Percentiles rank a stretch among this genome's conserved stretches.
These are phyloP conservation scores for Phytophthora cactorum DNA, from an alignment of 352 stramenopile species.

Conservation along the genomic window DNA sequence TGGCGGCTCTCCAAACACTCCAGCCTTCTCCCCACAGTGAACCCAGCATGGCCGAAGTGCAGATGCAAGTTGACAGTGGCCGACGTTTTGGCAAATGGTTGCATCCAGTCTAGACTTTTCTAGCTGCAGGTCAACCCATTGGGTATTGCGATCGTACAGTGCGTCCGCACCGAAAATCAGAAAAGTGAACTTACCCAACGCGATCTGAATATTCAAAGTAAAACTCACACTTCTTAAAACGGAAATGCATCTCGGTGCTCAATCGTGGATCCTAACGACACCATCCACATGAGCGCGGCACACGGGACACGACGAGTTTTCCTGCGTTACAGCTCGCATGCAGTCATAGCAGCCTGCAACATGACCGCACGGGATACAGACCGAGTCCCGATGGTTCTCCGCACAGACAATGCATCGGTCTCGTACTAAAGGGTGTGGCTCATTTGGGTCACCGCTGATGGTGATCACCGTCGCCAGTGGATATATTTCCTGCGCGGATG, in stretches of 20 bases:
- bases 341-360: conserved; percentile 61
- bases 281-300: conserved; percentile 51
- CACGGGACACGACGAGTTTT: conserved; percentile 49
- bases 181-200: conserved; percentile 6
- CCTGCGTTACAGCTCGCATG: conserved; percentile 41
- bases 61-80: not conserved
- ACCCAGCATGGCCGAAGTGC: conserved; percentile 11
- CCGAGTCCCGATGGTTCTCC: conserved; percentile 50
- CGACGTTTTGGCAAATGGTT: conserved; percentile 6
- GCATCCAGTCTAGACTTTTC: not conserved
- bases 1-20: conserved; percentile 27
- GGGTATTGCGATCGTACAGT: not conserved
- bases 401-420: conserved; percentile 60
- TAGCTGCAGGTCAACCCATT: conserved; percentile 14
- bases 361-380: conserved; percentile 71
- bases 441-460: conserved; percentile 33
- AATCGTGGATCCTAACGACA: conserved; percentile 58
- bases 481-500: conserved; percentile 11
- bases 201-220: not conserved
- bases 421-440: conserved; percentile 18
- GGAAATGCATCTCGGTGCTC: not conserved
- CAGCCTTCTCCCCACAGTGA: conserved; percentile 20
- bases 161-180: not conserved
- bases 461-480: conserved; percentile 32
- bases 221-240: not conserved